Conservation (phyloP, 208 protist genomes). For the Angomonas ambiguus region DNA sequence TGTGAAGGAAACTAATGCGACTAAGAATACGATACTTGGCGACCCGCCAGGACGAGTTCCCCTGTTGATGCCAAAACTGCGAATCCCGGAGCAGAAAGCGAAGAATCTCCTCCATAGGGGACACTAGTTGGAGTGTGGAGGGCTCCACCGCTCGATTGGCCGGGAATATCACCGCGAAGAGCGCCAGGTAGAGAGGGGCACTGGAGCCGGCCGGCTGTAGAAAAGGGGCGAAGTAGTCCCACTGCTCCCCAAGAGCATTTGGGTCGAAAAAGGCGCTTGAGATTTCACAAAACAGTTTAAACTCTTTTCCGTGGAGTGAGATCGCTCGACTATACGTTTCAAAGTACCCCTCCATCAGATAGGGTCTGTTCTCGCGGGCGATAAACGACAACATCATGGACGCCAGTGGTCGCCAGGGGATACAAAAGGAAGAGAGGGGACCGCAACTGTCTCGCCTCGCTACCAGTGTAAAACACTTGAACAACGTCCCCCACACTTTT, state of each 20-base stretch:
- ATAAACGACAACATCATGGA: conserved; percentile 22
- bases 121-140: conserved; percentile 15
- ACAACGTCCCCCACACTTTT: conserved; percentile 35
- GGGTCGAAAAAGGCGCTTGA: conserved; percentile 36
- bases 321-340: not conserved
- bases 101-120: conserved; percentile 20
- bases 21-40: conserved; percentile 30
- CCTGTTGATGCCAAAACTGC: conserved; percentile 24
- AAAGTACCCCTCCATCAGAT: not conserved
- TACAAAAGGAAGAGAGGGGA: conserved; percentile 16
- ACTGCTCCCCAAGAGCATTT: conserved; percentile 42
- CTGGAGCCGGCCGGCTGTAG: conserved; percentile 18
- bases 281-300: conserved; percentile 19
- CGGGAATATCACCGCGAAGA: conserved; percentile 29
- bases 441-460: not conserved
- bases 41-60: conserved; percentile 22
- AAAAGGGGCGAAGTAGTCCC: conserved; percentile 40
- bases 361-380: not conserved
- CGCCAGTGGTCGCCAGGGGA: conserved; percentile 66
- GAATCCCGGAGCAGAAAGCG: conserved; percentile 47
- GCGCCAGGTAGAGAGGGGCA: conserved; percentile 18
- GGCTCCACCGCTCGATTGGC: conserved; percentile 16
- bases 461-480: conserved; percentile 23
- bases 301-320: not conserved
- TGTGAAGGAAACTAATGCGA: conserved; percentile 28